These are phyloP conservation scores for Exophiala aquamarina DNA, from an alignment of 2,329 filamentous ascomycete species.

Conservation along the genomic window DNA sequence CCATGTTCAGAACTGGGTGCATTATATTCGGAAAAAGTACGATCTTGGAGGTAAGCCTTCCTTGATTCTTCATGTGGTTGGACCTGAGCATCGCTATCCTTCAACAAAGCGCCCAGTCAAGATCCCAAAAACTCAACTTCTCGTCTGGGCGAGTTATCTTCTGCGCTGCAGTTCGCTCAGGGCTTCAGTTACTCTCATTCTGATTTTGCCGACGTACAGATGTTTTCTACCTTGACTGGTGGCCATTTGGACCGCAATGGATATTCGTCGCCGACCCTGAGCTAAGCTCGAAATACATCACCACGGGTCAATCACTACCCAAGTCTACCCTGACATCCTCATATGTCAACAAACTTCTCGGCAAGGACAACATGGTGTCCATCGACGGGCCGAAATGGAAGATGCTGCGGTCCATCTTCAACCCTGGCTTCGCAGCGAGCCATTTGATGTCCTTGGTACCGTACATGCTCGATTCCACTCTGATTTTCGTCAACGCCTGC, in stretches of 20 bases:
- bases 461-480: slow-evolving; percentile 31
- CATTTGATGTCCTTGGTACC: slow-evolving; percentile 32
- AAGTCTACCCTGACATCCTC: slow-evolving; percentile 20
- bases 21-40: slow-evolving; percentile 26
- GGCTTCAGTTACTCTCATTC: too few relatives aligned
- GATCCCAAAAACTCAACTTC: too few relatives aligned
- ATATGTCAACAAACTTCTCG: slow-evolving; percentile 23
- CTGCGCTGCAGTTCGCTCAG: too few relatives aligned
- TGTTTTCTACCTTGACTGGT: slow-evolving; percentile 29
- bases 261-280: slow-evolving; percentile 26
- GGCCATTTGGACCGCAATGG: slow-evolving; percentile 28
- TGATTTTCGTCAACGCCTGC: slow-evolving; percentile 28
- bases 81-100: too few relatives aligned
- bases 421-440: slow-evolving; percentile 32
- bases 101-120: too few relatives aligned
- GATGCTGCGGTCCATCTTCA: slow-evolving; percentile 32
- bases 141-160: too few relatives aligned
- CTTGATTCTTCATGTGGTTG: too few relatives aligned
- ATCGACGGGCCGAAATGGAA: slow-evolving; percentile 33
- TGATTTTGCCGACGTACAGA: slow-evolving; percentile 7
- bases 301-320: slow-evolving; percentile 24
- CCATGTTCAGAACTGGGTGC: slow-evolving; percentile 25
- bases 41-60: slow-evolving; percentile 25
- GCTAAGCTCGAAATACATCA: slow-evolving; percentile 23
- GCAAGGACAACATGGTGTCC: slow-evolving; percentile 25